Conservation (phyloP, 2,329 filamentous ascomycete species). For the Fusarium cicatricum region DNA sequence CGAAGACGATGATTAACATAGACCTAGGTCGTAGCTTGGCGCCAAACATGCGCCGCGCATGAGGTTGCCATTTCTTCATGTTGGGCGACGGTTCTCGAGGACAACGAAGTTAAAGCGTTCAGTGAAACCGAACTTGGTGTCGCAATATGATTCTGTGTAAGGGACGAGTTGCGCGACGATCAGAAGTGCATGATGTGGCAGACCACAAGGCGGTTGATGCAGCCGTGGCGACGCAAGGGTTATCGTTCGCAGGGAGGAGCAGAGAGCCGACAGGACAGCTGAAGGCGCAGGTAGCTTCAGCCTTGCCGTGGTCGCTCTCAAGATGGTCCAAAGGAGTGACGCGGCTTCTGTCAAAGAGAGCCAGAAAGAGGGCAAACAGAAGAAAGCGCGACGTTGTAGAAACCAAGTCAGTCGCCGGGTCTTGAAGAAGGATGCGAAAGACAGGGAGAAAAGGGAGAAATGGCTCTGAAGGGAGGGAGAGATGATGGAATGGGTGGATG, state of each 20-base stretch:
- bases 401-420: constrained; percentile 18
- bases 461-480: constrained; percentile 23
- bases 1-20: constrained; percentile 52
- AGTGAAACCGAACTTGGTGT: constrained; percentile 1
- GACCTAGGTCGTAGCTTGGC: constrained; percentile 53
- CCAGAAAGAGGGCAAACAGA: constrained; percentile 23
- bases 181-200: constrained; percentile 32
- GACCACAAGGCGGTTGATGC: constrained; percentile 4
- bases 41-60: constrained; percentile 42
- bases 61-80: constrained; percentile 48
- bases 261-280: too few relatives aligned
- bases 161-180: constrained; percentile 16
- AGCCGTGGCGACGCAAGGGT: constrained; percentile 19
- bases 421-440: constrained; percentile 23
- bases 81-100: constrained; percentile 14
- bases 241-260: constrained; percentile 17
- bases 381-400: constrained; percentile 7
- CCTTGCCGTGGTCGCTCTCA: neutral
- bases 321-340: constrained; percentile 43
- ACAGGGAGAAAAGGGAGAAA: constrained; percentile 22
- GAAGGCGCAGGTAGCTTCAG: too few relatives aligned
- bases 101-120: constrained; percentile 8
- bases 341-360: constrained; percentile 50
- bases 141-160: constrained; percentile 9
- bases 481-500: constrained; percentile 28